phyloP scores from a whole-genome alignment of 306 rosid species.

The Pyrus bretschneideri region DNA sequence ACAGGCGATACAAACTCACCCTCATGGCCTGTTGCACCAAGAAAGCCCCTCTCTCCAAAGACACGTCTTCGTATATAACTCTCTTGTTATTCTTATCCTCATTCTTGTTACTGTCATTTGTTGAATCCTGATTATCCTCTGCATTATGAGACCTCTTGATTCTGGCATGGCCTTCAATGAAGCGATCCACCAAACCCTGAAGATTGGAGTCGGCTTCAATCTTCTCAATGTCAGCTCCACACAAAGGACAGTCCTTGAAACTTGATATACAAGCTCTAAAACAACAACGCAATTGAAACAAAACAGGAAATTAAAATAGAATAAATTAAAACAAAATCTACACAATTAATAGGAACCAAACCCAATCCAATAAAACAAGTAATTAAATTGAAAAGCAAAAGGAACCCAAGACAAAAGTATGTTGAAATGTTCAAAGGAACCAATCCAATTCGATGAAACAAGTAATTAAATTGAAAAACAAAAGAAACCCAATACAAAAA shows the following conservation, averaged over 20 bases:
- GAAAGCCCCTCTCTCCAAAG: constrained; percentile 95
- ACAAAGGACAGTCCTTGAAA: constrained; percentile 81
- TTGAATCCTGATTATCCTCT: constrained; percentile 34
- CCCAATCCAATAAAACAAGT: too few species aligned
- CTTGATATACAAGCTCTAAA: constrained; percentile 70
- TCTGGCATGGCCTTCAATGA: constrained; percentile 97
- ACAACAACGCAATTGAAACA: neutral
- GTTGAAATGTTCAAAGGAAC: too few species aligned
- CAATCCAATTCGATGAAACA: too few species aligned
- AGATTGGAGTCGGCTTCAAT: constrained; percentile 65
- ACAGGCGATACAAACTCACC: constrained; percentile 34
- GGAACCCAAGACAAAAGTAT: neutral
- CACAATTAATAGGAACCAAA: too few species aligned
- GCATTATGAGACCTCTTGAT: constrained; percentile 62
- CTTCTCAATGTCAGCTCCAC: constrained; percentile 88
- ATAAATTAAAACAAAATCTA: too few species aligned
- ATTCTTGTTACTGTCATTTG: constrained; percentile 13
- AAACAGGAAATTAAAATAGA: neutral
- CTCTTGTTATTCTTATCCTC: constrained; percentile 35
- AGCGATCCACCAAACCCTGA: constrained; percentile 77
- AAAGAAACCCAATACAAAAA: neutral
- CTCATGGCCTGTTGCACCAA: constrained; percentile 98
- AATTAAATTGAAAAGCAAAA: neutral
- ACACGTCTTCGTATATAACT: constrained; percentile 82
- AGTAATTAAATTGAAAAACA: neutral